phyloP scores from a whole-genome alignment of 176 grass and related monocot genomes.

The Saccharum spontaneum region DNA sequence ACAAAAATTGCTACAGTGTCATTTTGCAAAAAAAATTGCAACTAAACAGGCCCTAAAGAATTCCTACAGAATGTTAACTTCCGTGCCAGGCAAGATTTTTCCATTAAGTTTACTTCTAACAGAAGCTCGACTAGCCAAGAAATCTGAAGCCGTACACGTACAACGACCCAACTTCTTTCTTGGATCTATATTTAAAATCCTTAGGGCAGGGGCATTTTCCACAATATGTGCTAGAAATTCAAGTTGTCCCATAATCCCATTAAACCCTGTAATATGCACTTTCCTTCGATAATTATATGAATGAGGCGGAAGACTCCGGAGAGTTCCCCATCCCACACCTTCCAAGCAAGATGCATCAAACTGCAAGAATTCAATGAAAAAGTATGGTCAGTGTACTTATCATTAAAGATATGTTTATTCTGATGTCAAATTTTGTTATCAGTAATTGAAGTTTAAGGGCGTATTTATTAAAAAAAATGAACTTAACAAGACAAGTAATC shows the following conservation, averaged over 20 bases:
- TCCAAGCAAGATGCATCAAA: background rate
- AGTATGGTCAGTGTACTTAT: background rate
- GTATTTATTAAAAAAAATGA: background rate
- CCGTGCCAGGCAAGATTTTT: background rate
- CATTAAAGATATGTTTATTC: background rate
- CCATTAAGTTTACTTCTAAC: background rate
- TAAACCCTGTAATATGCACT: conserved; percentile 10
- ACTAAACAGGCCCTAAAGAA: background rate
- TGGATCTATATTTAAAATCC: background rate
- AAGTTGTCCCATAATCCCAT: background rate
- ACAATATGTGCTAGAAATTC: background rate
- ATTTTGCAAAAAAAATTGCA: too few relatives aligned
- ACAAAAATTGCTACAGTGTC: too few relatives aligned
- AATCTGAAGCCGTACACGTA: background rate
- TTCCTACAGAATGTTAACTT: background rate
- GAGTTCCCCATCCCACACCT: background rate
- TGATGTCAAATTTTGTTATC: background rate
- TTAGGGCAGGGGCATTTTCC: conserved; percentile 6
- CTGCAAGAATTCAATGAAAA: background rate
- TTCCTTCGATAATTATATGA: background rate
- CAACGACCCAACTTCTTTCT: background rate
- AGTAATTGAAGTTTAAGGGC: background rate
- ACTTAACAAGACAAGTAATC: background rate
- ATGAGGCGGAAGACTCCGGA: background rate
- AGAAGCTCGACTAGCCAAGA: background rate